Conservation (phyloP, 2,329 filamentous ascomycete species). For the Ophiostoma tasmaniense region DNA sequence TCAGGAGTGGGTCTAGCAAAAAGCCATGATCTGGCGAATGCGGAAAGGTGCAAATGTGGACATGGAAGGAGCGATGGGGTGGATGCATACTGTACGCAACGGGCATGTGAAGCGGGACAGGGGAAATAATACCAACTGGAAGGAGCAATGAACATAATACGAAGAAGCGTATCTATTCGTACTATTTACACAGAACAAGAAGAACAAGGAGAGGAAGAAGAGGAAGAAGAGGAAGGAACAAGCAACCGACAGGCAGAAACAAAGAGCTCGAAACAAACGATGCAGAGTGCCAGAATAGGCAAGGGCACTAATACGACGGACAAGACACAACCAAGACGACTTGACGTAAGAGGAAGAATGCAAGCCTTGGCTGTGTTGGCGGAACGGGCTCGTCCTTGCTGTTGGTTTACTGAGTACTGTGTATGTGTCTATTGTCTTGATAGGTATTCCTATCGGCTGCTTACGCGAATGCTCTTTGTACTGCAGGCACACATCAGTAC, state of each 20-base stretch:
- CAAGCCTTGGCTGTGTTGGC: not conserved
- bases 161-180: not conserved
- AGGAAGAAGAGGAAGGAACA: not conserved
- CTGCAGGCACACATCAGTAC: not conserved
- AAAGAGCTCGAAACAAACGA: not conserved
- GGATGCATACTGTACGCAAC: not conserved
- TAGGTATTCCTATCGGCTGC: too few species aligned
- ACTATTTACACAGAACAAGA: not conserved
- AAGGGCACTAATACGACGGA: not conserved
- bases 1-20: not conserved
- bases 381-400: slow-evolving; percentile 2
- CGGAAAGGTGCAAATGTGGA: not conserved
- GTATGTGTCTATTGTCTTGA: too few species aligned
- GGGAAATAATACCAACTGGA: not conserved
- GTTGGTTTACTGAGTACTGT: too few species aligned
- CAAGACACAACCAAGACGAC: not conserved
- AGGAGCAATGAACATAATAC: not conserved
- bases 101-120: not conserved
- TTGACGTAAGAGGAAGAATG: not conserved
- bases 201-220: not conserved
- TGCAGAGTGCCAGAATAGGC: not conserved
- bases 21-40: not conserved
- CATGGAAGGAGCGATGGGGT: not conserved
- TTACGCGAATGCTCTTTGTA: not conserved
- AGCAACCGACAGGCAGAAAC: not conserved